These are phyloP conservation scores for Nigrograna mackinnonii DNA, from an alignment of 2,329 filamentous ascomycete species.

Conservation along the genomic window DNA sequence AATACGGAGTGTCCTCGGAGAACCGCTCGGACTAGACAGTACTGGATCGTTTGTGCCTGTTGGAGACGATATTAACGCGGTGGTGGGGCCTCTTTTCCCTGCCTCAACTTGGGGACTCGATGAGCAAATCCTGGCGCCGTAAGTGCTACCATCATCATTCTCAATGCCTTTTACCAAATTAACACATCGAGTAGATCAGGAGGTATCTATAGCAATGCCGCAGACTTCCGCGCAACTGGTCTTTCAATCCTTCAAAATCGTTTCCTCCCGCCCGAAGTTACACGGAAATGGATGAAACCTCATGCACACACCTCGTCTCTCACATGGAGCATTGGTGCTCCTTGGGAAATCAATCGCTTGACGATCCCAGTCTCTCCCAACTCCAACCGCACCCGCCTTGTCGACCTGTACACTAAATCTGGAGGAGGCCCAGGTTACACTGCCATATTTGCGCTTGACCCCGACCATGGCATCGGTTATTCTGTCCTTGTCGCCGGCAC, in stretches of 20 bases:
- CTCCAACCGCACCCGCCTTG: constrained; percentile 2
- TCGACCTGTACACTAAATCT: constrained; percentile 5
- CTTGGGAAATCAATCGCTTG: constrained; percentile 18
- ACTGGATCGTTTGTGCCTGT: constrained; percentile 26
- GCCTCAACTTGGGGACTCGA: constrained; percentile 3
- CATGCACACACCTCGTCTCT: constrained; percentile 13
- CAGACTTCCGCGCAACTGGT: constrained; percentile 12
- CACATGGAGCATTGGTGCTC: constrained; percentile 9
- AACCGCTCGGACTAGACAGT: constrained; percentile 39
- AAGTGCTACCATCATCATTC: background rate
- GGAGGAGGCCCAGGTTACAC: constrained; percentile 1
- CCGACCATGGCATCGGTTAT: constrained; percentile 4
- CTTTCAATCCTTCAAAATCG: constrained; percentile 14
- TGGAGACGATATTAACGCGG: constrained; percentile 14
- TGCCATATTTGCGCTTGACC: constrained; percentile 1
- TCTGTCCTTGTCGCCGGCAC: constrained; percentile 1
- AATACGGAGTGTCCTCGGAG: constrained; percentile 34
- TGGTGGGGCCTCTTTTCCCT: constrained; percentile 41
- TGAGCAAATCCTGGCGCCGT: background rate
- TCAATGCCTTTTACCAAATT: background rate
- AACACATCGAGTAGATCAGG: constrained; percentile 11
- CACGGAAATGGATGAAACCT: constrained; percentile 18
- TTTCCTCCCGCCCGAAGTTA: constrained; percentile 7
- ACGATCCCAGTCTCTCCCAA: constrained; percentile 8
- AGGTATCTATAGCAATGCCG: constrained; percentile 10